These are phyloP conservation scores for Venturia oleaginea DNA, from an alignment of 2,329 filamentous ascomycete genomes.

Conservation along the genomic window DNA sequence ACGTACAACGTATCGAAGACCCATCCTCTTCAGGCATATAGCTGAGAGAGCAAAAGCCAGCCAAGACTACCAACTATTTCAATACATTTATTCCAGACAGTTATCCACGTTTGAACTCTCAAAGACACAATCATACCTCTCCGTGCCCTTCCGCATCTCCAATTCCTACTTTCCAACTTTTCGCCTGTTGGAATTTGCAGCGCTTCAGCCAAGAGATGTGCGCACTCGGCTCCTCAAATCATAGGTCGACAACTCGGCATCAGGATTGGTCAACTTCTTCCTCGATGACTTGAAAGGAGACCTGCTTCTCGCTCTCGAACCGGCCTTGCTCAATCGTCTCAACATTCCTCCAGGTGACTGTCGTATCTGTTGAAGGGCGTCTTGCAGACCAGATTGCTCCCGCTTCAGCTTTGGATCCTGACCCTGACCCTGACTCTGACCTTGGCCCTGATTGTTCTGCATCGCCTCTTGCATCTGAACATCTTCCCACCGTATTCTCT, in stretches of 20 bases:
- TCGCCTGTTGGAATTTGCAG: background rate
- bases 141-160: background rate
- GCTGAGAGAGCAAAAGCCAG: background rate
- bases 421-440: background rate
- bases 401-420: background rate
- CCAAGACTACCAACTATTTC: background rate
- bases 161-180: background rate
- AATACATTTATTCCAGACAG: background rate
- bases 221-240: background rate
- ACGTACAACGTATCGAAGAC: background rate
- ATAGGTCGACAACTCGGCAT: background rate
- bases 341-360: slow-evolving; percentile 2
- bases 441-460: background rate
- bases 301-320: background rate
- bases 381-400: background rate
- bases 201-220: background rate
- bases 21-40: background rate
- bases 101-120: background rate
- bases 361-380: background rate
- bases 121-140: background rate
- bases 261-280: background rate
- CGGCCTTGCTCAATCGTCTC: background rate
- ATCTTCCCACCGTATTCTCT: slow-evolving; percentile 2
- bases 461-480: slow-evolving; percentile 1
- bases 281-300: slow-evolving; percentile 5